Base-by-base conservation (phyloP, 2,329 filamentous ascomycete genomes). In the Purpureocillium lavendulum region DNA sequence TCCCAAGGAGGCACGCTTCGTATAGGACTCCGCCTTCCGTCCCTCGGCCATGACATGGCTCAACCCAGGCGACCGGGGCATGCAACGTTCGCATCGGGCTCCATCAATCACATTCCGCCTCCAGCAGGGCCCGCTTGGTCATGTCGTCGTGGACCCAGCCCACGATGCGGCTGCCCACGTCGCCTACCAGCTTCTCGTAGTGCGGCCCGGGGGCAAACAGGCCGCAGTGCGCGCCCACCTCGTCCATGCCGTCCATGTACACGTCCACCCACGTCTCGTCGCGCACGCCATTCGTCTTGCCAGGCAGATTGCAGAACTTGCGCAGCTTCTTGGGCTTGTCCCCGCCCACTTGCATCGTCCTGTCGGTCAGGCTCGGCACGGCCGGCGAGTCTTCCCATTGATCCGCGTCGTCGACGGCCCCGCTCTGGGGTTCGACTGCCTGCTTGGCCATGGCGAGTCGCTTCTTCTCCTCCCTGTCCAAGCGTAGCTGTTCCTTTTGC, bases 201-300 rank as follows among this genome's bases (percentile, higher is more conserved):
- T 85, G 81, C 43, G 79, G 71, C 7, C 82, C 80, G 11, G 78
- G 63, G 33, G 86, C 76, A 63, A 94, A 95, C 38, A 95, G 65
- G 0, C 84, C 82, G 45, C 86, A 90, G 57, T 94, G 88, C 9
- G 88, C 89, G 7, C 77, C 80, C 1, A 94, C 84, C 59, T 94
- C 86, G 54, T 94, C 88, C 44, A 92, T 79, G 38, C 79, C 80
- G 42, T 82, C 74, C 84, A 96, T 92, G 51, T 80, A 81, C 3
- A 95, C 75, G 33, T 81, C 71, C 1, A 88, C 66, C 88, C 89
- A 95, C 13, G 80, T 76, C 4, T 73, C 65, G 56, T 94, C 87
- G 33, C 70, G 64, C 43, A 69, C 65, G 7, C 77, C 79, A 38
- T 69, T 57, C 10, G 59, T 63, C 41, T 67, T 68, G 15, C 67